Percentiles rank a stretch among this genome's conserved stretches.
Conservation (phyloP, 179 eudicot species). For the Corrigiola litoralis region DNA sequence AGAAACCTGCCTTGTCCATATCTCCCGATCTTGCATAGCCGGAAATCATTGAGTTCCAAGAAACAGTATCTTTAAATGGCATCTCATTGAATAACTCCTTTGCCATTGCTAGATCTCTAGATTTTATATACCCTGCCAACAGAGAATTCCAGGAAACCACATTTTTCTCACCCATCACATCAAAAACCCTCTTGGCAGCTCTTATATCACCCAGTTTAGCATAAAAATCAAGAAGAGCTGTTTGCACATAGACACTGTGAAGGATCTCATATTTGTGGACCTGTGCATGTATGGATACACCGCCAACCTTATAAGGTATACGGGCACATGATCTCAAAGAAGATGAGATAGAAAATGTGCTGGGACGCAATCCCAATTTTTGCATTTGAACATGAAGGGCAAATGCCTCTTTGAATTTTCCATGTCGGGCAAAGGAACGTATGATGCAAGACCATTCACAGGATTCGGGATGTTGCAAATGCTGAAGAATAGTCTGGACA, state of each 20-base stretch:
- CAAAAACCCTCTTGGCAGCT: conserved; percentile 57
- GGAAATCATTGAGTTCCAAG: conserved; percentile 86
- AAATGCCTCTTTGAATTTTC: conserved; percentile 58
- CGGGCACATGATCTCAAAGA: conserved; percentile 77
- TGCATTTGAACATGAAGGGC: conserved; percentile 56
- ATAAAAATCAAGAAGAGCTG: conserved; percentile 74
- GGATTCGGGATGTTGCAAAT: conserved; percentile 39
- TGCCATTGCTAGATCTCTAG: conserved; percentile 45
- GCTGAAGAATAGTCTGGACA: conserved; percentile 36
- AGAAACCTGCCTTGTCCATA: conserved; percentile 57
- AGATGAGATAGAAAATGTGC: conserved; percentile 51
- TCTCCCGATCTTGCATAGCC: conserved; percentile 57
- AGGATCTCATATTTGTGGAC: conserved; percentile 48
- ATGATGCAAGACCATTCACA: conserved; percentile 50
- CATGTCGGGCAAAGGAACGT: conserved; percentile 46
- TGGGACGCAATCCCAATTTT: conserved; percentile 37
- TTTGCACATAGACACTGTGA: conserved; percentile 61
- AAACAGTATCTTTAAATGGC: conserved; percentile 57
- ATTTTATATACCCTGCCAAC: conserved; percentile 59
- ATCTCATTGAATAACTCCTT: conserved; percentile 51
- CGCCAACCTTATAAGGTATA: conserved; percentile 37
- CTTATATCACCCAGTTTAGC: conserved; percentile 59
- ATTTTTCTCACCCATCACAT: conserved; percentile 56
- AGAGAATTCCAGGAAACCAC: conserved; percentile 90
- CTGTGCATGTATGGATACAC: conserved; percentile 71